A percentile compares a stretch with the other conserved stretches of the same genome.
Conservation (phyloP, 495 filamentous ascomycete species). For the Penicillium verhagenii region DNA sequence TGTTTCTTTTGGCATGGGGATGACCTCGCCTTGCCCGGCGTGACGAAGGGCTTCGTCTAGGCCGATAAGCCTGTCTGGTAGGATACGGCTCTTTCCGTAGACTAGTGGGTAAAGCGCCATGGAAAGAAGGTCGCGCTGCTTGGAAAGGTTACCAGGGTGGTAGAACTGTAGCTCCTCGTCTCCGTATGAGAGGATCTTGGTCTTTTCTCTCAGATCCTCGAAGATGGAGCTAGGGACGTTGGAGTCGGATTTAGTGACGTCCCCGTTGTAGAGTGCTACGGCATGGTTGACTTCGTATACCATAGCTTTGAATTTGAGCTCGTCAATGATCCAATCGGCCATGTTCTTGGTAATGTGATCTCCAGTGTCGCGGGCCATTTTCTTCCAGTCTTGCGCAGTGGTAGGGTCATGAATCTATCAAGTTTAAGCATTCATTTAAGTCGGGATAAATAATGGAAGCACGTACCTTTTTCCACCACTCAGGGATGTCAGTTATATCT, state of each 20-base stretch:
- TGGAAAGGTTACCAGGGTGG: conserved; percentile 19
- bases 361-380: conserved; percentile 27
- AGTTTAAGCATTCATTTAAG: neutral
- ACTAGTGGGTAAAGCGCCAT: conserved; percentile 45
- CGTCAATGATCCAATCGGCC: conserved; percentile 52
- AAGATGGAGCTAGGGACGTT: conserved; percentile 28
- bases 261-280: conserved; percentile 37
- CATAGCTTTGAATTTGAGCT: conserved; percentile 49
- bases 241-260: conserved; percentile 41
- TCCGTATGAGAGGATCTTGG: conserved; percentile 19
- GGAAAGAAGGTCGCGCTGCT: conserved; percentile 38
- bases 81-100: conserved; percentile 38
- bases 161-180: conserved; percentile 16
- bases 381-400: conserved; percentile 38
- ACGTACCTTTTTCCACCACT: conserved; percentile 53
- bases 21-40: conserved; percentile 29
- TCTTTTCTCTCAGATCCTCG: conserved; percentile 29
- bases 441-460: neutral
- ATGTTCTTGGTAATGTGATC: conserved; percentile 44
- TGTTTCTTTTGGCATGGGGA: conserved; percentile 25
- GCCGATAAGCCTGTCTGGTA: conserved; percentile 24
- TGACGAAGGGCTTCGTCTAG: conserved; percentile 25
- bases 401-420: conserved; percentile 41
- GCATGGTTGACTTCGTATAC: conserved; percentile 30
- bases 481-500: conserved; percentile 44